phyloP scores from a whole-genome alignment of 2,329 filamentous ascomycete genomes.

The Pestalotiopsis sp. region DNA sequence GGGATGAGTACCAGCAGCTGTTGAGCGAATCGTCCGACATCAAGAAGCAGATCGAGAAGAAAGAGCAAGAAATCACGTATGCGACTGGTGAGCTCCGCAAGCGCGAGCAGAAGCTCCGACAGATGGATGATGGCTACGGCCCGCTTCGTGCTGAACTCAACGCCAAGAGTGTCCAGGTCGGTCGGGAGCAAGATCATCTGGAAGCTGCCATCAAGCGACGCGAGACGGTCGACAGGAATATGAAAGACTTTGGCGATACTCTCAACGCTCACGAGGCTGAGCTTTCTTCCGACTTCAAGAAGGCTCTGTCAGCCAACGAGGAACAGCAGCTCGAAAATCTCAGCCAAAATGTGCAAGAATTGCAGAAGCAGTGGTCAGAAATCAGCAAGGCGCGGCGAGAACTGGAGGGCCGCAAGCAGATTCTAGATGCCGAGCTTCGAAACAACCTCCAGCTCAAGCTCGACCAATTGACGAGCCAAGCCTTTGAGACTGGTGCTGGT shows the following conservation, averaged over 20 bases:
- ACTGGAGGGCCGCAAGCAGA: conserved; percentile 78
- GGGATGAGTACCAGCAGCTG: conserved; percentile 73
- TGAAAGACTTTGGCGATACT: conserved; percentile 77
- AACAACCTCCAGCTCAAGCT: conserved; percentile 86
- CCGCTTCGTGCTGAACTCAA: conserved; percentile 78
- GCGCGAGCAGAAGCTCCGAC: conserved; percentile 74
- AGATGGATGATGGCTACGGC: conserved; percentile 81
- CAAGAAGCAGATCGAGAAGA: conserved; percentile 69
- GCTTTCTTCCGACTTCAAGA: conserved; percentile 86
- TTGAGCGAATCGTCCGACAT: conserved; percentile 67
- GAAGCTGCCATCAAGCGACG: conserved; percentile 68
- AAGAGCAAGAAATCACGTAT: conserved; percentile 87
- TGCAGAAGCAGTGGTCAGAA: conserved; percentile 78
- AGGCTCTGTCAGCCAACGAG: conserved; percentile 80
- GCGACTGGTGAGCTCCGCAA: conserved; percentile 86
- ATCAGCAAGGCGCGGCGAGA: conserved; percentile 74
- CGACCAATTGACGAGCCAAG: conserved; percentile 80
- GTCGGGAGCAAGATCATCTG: conserved; percentile 72
- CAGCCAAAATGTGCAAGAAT: conserved; percentile 67
- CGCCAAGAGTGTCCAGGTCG: conserved; percentile 73
- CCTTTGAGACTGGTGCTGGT: conserved; percentile 67
- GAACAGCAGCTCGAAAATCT: conserved; percentile 78
- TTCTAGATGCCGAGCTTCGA: conserved; percentile 84
- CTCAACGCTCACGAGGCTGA: conserved; percentile 80
- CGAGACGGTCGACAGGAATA: conserved; percentile 72